These are phyloP conservation scores for Coemansia sp. DNA, from an alignment of 192 early-diverging fungal genomes.

Conservation along the genomic window DNA sequence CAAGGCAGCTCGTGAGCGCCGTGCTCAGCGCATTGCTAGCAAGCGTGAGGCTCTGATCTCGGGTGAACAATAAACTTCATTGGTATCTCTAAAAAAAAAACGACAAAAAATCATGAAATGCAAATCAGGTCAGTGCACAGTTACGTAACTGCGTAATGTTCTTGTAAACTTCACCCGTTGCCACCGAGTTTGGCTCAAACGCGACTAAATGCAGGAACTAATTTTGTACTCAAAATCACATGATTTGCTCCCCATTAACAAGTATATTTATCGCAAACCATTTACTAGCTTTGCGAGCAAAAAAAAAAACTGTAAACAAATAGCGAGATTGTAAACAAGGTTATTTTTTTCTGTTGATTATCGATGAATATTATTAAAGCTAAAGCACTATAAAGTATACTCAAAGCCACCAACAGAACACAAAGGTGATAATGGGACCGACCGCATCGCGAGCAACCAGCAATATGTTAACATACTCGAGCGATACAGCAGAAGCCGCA, in stretches of 20 bases:
- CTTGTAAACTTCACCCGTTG: too few species aligned
- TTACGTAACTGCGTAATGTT: too few species aligned
- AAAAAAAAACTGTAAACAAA: neutral
- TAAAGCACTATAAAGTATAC: neutral
- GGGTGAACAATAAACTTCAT: constrained; percentile 32
- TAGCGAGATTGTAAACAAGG: neutral
- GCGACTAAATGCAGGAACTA: too few species aligned
- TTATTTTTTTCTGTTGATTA: neutral
- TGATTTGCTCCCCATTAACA: too few species aligned
- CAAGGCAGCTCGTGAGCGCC: constrained; percentile 93
- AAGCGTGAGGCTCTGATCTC: constrained; percentile 81
- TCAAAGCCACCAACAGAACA: neutral
- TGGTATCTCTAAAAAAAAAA: neutral
- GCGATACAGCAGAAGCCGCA: too few species aligned
- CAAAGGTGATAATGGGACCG: constrained; percentile 10
- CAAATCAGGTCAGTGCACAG: too few species aligned
- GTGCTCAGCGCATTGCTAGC: constrained; percentile 76
- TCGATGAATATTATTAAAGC: neutral
- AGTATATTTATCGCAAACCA: too few species aligned
- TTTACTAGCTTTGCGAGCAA: too few species aligned
- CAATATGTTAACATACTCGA: neutral
- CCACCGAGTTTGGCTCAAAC: too few species aligned
- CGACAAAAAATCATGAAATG: neutral
- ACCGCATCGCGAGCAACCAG: constrained; percentile 3
- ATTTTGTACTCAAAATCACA: too few species aligned